Conservation (phyloP, 139 green algal species). For the Monoraphidium neglectum region DNA sequence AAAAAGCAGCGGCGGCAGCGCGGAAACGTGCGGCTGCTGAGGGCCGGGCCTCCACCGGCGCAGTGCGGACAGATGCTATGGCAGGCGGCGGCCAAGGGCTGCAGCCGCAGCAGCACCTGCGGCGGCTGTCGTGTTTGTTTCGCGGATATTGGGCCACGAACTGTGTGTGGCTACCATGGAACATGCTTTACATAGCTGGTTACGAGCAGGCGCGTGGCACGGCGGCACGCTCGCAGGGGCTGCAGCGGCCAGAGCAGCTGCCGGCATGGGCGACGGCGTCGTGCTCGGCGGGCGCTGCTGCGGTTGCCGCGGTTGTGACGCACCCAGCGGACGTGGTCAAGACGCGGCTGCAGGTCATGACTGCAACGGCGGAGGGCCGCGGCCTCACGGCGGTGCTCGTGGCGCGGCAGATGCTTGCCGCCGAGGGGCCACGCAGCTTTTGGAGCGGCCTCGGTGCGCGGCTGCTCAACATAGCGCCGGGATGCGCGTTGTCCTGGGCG, state of each 20-base stretch:
- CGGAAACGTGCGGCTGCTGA: not conserved
- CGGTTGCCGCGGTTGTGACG: conserved; percentile 47
- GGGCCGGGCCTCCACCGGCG: not conserved
- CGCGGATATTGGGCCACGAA: conserved; percentile 72
- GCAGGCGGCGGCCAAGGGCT: too few relatives aligned
- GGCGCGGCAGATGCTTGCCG: conserved; percentile 32
- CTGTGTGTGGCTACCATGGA: conserved; percentile 83
- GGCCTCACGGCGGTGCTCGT: conserved; percentile 24
- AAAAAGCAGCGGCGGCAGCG: too few relatives aligned
- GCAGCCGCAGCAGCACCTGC: not conserved
- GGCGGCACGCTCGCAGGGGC: conserved; percentile 3
- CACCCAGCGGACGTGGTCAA: conserved; percentile 86
- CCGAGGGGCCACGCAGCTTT: conserved; percentile 55
- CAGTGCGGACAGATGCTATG: too few relatives aligned
- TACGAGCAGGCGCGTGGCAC: conserved; percentile 66
- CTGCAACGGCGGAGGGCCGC: not conserved
- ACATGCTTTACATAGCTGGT: conserved; percentile 72
- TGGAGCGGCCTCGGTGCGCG: conserved; percentile 51
- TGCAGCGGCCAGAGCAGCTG: conserved; percentile 11
- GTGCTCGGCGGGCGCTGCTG: conserved; percentile 43
- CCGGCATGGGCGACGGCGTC: conserved; percentile 27
- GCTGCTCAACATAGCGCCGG: conserved; percentile 62
- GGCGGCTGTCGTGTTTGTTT: conserved; percentile 14
- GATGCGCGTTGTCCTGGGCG: conserved; percentile 64
- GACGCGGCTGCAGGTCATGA: conserved; percentile 77